Percentiles rank a stretch among this genome's conserved stretches.
Evolutionary conservation across 2,329 filamentous ascomycete species (phyloP).

Genomic region (Ophiostoma perfectum): DNA sequence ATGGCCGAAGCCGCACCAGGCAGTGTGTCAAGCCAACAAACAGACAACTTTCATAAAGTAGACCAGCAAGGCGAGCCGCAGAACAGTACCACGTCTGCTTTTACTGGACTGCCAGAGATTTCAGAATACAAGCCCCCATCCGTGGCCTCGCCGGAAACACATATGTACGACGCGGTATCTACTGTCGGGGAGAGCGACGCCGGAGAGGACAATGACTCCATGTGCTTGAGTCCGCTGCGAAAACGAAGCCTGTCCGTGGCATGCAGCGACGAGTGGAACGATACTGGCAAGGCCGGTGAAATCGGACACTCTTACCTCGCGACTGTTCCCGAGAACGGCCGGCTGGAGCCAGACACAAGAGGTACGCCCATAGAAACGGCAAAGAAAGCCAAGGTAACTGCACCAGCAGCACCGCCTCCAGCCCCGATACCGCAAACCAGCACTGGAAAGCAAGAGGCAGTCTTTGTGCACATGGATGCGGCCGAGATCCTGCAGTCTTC

Average conservation of each 20-base stretch:
- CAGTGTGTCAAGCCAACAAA: background rate
- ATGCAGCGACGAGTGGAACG: background rate
- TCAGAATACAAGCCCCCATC: background rate
- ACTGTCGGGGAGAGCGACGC: background rate
- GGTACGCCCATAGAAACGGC: background rate
- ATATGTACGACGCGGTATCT: background rate
- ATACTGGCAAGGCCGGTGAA: background rate
- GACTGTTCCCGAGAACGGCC: background rate
- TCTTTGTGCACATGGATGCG: conserved; percentile 6
- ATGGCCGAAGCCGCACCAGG: background rate
- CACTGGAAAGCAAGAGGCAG: background rate
- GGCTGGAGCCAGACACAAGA: background rate
- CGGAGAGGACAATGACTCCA: background rate
- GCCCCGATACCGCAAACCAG: background rate
- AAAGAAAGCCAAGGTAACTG: background rate
- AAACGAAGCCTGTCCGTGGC: background rate
- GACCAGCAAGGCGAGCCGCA: background rate
- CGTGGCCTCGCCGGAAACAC: background rate
- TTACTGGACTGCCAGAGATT: background rate
- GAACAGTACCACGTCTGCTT: background rate
- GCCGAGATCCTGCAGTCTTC: conserved; percentile 1
- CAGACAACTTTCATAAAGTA: background rate
- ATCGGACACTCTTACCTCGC: background rate
- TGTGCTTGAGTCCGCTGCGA: background rate
- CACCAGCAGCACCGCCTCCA: background rate